Percentiles rank a stretch among this genome's conserved stretches.
These are phyloP conservation scores for Candida peoriensis DNA, from an alignment of 805 yeast species.

Conservation along the genomic window DNA sequence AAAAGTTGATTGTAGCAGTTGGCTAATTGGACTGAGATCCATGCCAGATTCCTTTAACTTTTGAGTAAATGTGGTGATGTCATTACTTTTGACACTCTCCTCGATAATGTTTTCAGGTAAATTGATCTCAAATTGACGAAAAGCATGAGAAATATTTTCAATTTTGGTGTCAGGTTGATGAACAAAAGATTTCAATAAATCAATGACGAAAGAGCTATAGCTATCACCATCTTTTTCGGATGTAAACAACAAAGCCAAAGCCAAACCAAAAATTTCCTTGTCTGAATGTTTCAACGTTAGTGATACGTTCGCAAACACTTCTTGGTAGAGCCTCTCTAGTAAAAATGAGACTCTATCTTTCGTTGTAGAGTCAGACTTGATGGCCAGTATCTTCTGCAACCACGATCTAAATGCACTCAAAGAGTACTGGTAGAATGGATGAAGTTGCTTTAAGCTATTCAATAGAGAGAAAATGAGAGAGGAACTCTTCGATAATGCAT, in stretches of 20 bases:
- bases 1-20: not conserved
- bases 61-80: not conserved
- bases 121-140: slow-evolving; percentile 6
- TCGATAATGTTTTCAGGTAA: not conserved
- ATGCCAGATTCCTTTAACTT: not conserved
- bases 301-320: slow-evolving; percentile 40
- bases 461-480: slow-evolving; percentile 46
- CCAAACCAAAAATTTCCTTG: slow-evolving; percentile 31
- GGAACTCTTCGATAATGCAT: slow-evolving; percentile 51
- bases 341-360: slow-evolving; percentile 27
- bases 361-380: not conserved
- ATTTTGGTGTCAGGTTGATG: not conserved
- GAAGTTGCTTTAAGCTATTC: slow-evolving; percentile 35
- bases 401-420: slow-evolving; percentile 37
- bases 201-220: slow-evolving; percentile 10
- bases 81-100: not conserved
- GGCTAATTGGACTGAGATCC: not conserved
- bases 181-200: slow-evolving; percentile 3
- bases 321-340: slow-evolving; percentile 37
- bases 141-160: slow-evolving; percentile 7
- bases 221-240: slow-evolving; percentile 16
- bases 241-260: slow-evolving; percentile 27
- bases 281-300: slow-evolving; percentile 35
- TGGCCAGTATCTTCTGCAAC: slow-evolving; percentile 27
- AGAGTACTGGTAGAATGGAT: slow-evolving; percentile 56